Base-by-base conservation (phyloP, 2,329 filamentous ascomycete species). In the Monilinia vaccinii-corymbosi region DNA sequence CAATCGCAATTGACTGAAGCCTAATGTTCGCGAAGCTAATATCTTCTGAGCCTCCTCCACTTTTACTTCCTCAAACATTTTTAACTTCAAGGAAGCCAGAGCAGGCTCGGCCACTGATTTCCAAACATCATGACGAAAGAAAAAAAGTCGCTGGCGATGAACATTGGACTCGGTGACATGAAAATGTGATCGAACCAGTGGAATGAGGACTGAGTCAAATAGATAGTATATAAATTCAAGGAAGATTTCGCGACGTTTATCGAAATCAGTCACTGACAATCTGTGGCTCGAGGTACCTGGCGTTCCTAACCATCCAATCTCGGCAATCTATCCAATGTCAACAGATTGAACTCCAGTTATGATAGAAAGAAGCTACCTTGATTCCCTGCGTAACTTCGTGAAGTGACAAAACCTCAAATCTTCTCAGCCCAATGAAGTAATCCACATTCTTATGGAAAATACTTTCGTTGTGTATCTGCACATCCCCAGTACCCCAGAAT, bases 61-160 rank as follows among this genome's bases (percentile, higher is more conserved):
- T 46, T 80, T 82, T 45, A 97, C 75, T 67, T 94, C 88, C 65
- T 94, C 87, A 64, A 97, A 90, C 81, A 95, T 91, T 10, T 76
- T 80, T 2, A 75, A 66, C 69, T 88, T 94, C 25, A 97, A 75
- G 0, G 75, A 75, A 1, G 78, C 73, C 70, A 97, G 76, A 0
- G 87, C 83, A 8, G 91, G 88, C 66, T 92, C 86, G 1, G 87
- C 84, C 38, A 97, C 73, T 45, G 80, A 80, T 55, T 82, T 84
- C 94, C 94, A 99, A 11, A 94, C 79, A 72, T 99, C 94, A 65
- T 99, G 94, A 4, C 93, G 88, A 71, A 97, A 97, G 74, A 91
- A 99, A 73, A 96, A 96, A 0, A 97, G 75, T 32, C 85, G 84
- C 67, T 94, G 91, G 18, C 87, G 85, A 70, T 96, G 84, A 1